These are phyloP conservation scores for Rhexocercosporidium sp. DNA, from an alignment of 2,329 filamentous ascomycete genomes.

Conservation along the genomic window DNA sequence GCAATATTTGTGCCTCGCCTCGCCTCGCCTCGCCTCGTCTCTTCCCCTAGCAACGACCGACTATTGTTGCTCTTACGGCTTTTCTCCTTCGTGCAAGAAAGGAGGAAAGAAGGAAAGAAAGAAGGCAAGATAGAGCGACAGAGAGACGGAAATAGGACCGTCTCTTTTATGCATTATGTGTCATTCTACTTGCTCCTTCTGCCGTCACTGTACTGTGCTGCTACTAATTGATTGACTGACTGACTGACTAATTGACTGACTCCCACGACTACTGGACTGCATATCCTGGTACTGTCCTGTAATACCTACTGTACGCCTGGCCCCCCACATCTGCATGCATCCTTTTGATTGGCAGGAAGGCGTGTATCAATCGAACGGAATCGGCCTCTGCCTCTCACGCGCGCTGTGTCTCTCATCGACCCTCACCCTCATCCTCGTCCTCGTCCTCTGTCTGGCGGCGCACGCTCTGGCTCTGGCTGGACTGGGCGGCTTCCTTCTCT, in stretches of 20 bases:
- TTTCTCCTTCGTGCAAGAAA: not conserved
- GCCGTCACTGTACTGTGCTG: too few relatives aligned
- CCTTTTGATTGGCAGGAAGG: conserved; percentile 1
- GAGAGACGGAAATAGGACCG: not conserved
- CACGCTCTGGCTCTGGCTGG: conserved; percentile 10
- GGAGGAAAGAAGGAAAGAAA: not conserved
- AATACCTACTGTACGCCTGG: not conserved
- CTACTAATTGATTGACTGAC: not conserved
- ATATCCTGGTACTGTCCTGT: not conserved
- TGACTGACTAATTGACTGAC: not conserved
- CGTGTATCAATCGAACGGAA: not conserved
- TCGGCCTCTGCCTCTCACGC: not conserved
- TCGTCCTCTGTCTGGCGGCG: not conserved
- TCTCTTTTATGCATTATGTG: not conserved
- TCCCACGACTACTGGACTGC: not conserved
- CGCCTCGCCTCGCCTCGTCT: not conserved
- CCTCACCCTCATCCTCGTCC: not conserved
- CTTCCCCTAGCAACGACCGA: not conserved
- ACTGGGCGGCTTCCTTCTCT: not conserved
- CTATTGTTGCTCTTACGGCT: not conserved
- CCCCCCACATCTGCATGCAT: not conserved
- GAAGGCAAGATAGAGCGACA: not conserved
- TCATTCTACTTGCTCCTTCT: too few relatives aligned
- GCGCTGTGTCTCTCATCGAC: not conserved
- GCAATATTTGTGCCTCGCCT: conserved; percentile 7